Base-by-base conservation (phyloP, 805 yeast genomes). In the Yamadazyma sp. region DNA sequence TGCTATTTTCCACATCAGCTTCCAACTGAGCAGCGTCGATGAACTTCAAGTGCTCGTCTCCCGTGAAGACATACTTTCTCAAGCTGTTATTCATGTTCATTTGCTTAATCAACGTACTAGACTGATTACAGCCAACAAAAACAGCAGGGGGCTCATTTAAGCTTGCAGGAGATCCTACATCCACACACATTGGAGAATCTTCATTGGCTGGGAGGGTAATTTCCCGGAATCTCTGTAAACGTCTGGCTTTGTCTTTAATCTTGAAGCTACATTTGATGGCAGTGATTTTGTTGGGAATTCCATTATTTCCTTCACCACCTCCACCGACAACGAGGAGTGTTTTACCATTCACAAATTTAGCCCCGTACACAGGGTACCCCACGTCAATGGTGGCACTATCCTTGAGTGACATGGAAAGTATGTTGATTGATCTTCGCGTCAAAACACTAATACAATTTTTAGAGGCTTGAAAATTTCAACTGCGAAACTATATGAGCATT, bases 231-330 rank as follows among this genome's bases (percentile, higher is more conserved):
- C 79, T 69, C 49, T 78, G 82, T 38, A 83, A 60, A 28, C 59
- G 47, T 38, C 66, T 47, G 9, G 57, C 58, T 35, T 70, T 67
- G 48, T 69, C 57, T 31, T 60, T 55, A 39, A 71, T 70, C 22
- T 68, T 68, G 37, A 82, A 78, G 50, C 78, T 74, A 31, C 84
- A 68, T 32, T 75, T 61, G 28, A 84, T 57, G 2, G 83, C 82
- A 3, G 89, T 78, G 45, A 91, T 65, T 56, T 84, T 87, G 60
- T 91, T 91, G 27, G 90, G 84, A 38, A 88, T 80, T 20, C 95
- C 96, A 52, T 87, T 83, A 53, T 80, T 81, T 7, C 95, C 95
- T 57, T 87, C 95, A 17, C 97, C 98, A 20, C 97, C 97, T 30
- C 99, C 99, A 28, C 99, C 99, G 3, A 88, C 80, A 19, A 83